phyloP scores from a whole-genome alignment of 169 alveolate species.

The Perkinsus chesapeaki region DNA sequence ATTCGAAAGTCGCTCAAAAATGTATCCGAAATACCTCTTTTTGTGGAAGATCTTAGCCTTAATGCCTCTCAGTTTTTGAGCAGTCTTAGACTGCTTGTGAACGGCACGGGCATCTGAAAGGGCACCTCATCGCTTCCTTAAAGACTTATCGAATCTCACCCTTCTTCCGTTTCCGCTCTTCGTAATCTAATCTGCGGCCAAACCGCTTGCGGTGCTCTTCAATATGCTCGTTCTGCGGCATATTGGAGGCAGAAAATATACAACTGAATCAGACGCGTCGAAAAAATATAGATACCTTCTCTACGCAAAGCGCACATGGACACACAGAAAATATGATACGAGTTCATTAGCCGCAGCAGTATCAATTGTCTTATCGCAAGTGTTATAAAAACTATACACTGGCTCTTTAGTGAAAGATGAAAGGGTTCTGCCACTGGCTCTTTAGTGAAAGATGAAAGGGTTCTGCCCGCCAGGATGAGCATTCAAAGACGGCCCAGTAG shows the following conservation, averaged over 20 bases:
- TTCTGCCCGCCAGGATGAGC: neutral
- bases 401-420: neutral
- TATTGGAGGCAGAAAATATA: constrained; percentile 19
- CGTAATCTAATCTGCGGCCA: constrained; percentile 90
- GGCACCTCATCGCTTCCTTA: neutral
- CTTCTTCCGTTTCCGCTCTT: constrained; percentile 61
- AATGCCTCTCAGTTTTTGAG: constrained; percentile 87
- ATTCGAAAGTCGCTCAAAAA: neutral
- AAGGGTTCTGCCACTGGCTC: neutral
- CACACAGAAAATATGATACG: neutral
- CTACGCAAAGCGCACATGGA: no score
- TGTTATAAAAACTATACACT: neutral
- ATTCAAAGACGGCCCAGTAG: neutral
- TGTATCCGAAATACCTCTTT: constrained; percentile 34
- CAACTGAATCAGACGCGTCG: no score
- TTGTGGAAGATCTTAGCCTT: constrained; percentile 93
- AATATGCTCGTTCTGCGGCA: constrained; percentile 96
- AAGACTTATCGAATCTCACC: neutral
- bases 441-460: neutral
- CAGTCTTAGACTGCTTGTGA: constrained; percentile 82
- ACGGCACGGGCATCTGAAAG: constrained; percentile 75
- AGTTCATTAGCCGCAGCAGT: neutral
- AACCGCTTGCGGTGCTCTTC: constrained; percentile 89
- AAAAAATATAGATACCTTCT: no score
- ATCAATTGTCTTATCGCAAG: neutral